Percentiles rank a stretch among this genome's conserved stretches.
Conservation (phyloP, 768 basidiomycete species). For the Suillus discolor region DNA sequence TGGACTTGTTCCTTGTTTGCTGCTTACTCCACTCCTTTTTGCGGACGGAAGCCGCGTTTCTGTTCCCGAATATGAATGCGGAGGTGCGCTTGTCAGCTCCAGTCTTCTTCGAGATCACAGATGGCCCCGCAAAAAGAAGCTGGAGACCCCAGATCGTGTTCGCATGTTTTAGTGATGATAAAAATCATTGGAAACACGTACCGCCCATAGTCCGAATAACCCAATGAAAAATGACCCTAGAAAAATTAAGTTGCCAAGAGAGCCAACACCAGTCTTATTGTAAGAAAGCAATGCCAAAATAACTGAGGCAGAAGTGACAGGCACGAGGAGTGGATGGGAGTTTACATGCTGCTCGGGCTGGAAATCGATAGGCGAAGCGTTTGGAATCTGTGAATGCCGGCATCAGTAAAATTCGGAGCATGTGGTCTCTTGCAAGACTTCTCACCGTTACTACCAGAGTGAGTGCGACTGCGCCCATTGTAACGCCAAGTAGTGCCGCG, state of each 20-base stretch:
- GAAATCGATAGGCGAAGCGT: slow-evolving; percentile 34
- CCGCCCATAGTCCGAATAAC: slow-evolving; percentile 73
- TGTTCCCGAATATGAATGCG: slow-evolving; percentile 79
- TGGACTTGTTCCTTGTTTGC: slow-evolving; percentile 29
- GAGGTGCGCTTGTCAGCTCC: slow-evolving; percentile 85
- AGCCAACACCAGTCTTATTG: slow-evolving; percentile 58
- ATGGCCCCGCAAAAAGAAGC: slow-evolving; percentile 64
- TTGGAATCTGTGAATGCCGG: slow-evolving; percentile 42
- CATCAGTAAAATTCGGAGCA: slow-evolving; percentile 1
- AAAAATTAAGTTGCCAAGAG: slow-evolving; percentile 55
- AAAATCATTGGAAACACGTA: slow-evolving; percentile 38
- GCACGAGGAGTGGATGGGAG: slow-evolving; percentile 64
- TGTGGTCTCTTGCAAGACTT: slow-evolving; percentile 19
- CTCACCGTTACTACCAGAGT: slow-evolving; percentile 61
- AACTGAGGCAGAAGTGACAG: slow-evolving; percentile 55
- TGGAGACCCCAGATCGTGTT: slow-evolving; percentile 30
- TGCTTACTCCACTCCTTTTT: slow-evolving; percentile 60
- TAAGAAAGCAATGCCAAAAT: slow-evolving; percentile 67
- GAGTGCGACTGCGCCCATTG: slow-evolving; percentile 55
- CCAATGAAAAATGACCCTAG: slow-evolving; percentile 54
- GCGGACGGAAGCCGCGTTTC: slow-evolving; percentile 58
- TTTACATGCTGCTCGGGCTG: slow-evolving; percentile 27
- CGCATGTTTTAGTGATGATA: slow-evolving; percentile 7
- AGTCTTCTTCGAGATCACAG: slow-evolving; percentile 64
- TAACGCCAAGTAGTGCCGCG: slow-evolving; percentile 63